Percentiles rank a stretch among this genome's conserved stretches.
Evolutionary conservation across 2,329 filamentous ascomycete genomes (phyloP).

Genomic region (Gnomoniopsis sp.): DNA sequence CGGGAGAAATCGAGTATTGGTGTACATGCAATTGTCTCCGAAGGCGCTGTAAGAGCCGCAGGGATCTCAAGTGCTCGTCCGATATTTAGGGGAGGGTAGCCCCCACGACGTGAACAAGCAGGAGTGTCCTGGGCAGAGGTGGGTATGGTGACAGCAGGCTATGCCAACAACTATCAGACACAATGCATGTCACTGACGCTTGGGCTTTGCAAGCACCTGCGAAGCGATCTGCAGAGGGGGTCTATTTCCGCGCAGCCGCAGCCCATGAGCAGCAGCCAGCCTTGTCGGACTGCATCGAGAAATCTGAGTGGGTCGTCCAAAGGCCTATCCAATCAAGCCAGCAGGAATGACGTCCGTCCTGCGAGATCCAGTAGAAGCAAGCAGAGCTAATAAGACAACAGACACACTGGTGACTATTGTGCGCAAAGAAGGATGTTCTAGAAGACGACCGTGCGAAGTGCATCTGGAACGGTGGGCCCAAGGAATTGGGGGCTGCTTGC

Average conservation of each 20-base stretch:
- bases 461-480: not conserved
- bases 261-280: not conserved
- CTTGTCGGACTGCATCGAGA: not conserved
- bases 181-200: too few relatives aligned
- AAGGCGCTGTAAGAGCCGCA: not conserved
- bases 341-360: not conserved
- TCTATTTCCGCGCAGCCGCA: not conserved
- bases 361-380: not conserved
- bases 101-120: not conserved
- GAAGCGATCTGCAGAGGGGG: constrained; percentile 7
- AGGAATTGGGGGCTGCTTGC: not conserved
- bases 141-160: not conserved
- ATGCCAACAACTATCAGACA: not conserved
- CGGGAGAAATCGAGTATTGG: not conserved
- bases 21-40: not conserved
- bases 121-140: not conserved
- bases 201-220: not conserved
- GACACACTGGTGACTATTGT: not conserved
- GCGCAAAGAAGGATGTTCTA: not conserved
- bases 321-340: not conserved
- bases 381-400: not conserved
- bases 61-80: not conserved
- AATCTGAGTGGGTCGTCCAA: not conserved
- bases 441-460: constrained; percentile 4
- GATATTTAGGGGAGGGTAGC: not conserved